Evolutionary conservation across 2,329 filamentous ascomycete genomes (phyloP).

Genomic region (Sarocladium oryzae): DNA sequence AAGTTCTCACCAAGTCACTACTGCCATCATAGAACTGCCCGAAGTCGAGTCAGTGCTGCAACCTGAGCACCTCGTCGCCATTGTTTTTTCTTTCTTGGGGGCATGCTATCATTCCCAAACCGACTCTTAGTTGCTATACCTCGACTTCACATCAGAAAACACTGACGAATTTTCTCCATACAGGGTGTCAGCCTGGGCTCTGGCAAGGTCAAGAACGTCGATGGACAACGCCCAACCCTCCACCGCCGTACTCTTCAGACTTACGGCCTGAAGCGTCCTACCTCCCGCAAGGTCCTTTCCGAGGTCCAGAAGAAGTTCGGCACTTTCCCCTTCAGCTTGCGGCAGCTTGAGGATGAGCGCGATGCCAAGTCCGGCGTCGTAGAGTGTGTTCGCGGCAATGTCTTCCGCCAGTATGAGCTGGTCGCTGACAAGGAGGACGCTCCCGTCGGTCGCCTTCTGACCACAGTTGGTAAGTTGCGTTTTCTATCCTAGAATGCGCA

Average conservation of each 20-base stretch:
- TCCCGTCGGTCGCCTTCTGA: slow-evolving; percentile 79
- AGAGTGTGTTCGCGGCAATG: slow-evolving; percentile 88
- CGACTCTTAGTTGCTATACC: too few relatives aligned
- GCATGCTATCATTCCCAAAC: too few relatives aligned
- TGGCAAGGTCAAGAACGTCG: slow-evolving; percentile 90
- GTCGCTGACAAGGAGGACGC: slow-evolving; percentile 87
- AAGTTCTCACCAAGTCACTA: too few relatives aligned
- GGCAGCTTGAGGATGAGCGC: slow-evolving; percentile 94
- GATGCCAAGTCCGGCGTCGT: slow-evolving; percentile 92
- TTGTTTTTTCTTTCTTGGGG: too few relatives aligned
- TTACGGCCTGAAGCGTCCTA: slow-evolving; percentile 89
- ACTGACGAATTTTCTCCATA: slow-evolving; percentile 33
- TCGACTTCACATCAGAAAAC: too few relatives aligned
- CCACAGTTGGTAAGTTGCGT: slow-evolving; percentile 76
- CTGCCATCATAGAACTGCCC: too few relatives aligned
- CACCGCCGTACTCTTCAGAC: slow-evolving; percentile 90
- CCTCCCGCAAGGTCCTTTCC: slow-evolving; percentile 84
- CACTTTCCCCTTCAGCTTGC: slow-evolving; percentile 93
- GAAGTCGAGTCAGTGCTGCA: too few relatives aligned
- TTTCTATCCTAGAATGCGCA: not conserved
- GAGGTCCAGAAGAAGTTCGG: slow-evolving; percentile 98
- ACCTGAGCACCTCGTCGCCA: too few relatives aligned
- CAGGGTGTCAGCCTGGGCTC: slow-evolving; percentile 75
- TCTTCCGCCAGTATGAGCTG: slow-evolving; percentile 93
- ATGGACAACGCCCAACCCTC: slow-evolving; percentile 74